These are phyloP conservation scores for Fusarium humuli DNA, from an alignment of 2,329 filamentous ascomycete genomes.

Conservation along the genomic window DNA sequence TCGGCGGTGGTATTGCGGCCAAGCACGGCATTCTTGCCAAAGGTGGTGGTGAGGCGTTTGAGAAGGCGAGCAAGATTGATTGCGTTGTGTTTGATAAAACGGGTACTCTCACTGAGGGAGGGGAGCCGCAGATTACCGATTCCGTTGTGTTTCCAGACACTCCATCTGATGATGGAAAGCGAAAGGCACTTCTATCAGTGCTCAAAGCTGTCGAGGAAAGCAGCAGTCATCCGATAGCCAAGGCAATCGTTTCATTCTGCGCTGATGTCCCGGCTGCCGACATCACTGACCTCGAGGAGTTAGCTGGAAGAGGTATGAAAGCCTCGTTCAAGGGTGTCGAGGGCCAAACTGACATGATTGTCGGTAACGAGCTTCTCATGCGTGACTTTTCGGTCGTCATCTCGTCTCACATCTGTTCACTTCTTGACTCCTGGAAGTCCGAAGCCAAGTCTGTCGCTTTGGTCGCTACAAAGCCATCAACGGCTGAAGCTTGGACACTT, in stretches of 20 bases:
- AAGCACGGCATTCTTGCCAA: conserved; percentile 84
- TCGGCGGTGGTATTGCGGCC: conserved; percentile 82
- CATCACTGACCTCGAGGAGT: conserved; percentile 67
- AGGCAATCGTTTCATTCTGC: conserved; percentile 75
- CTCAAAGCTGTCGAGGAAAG: conserved; percentile 74
- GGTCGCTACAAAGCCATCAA: conserved; percentile 58
- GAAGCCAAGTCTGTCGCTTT: conserved; percentile 74
- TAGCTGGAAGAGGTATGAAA: conserved; percentile 77
- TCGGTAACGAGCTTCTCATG: conserved; percentile 82
- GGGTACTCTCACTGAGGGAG: conserved; percentile 80
- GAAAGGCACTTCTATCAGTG: conserved; percentile 60
- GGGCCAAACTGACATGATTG: conserved; percentile 61
- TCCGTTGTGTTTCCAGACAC: conserved; percentile 55
- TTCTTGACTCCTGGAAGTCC: conserved; percentile 67
- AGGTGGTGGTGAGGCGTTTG: conserved; percentile 86
- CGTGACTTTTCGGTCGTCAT: conserved; percentile 58
- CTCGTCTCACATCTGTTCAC: conserved; percentile 48
- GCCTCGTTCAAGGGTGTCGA: conserved; percentile 54
- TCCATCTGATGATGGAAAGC: conserved; percentile 37
- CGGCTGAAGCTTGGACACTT: conserved; percentile 60
- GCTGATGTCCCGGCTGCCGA: conserved; percentile 50
- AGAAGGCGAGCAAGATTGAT: conserved; percentile 82
- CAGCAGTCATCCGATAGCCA: conserved; percentile 80
- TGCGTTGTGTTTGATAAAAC: conserved; percentile 92
- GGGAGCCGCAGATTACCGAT: conserved; percentile 76